These are phyloP conservation scores for Mycena latifolia DNA, from an alignment of 768 basidiomycete species.

Conservation along the genomic window DNA sequence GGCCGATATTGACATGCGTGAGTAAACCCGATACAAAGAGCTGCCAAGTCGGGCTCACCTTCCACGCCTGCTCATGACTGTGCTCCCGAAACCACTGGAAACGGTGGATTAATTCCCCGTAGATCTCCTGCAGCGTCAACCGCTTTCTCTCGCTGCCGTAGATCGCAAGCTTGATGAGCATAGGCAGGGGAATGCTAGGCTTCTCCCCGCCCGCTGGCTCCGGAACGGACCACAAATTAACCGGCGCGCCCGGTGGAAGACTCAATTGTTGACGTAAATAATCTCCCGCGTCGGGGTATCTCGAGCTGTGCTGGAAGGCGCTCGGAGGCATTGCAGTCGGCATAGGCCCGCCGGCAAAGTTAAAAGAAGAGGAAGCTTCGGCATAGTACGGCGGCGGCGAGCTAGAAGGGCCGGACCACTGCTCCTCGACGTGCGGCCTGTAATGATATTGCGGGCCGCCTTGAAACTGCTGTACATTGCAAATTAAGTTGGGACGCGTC, in stretches of 20 bases:
- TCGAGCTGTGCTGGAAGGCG: conserved; percentile 13
- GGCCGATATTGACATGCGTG: conserved; percentile 24
- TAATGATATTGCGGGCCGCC: too few relatives aligned
- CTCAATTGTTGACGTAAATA: conserved; percentile 58
- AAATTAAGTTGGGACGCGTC: too few relatives aligned
- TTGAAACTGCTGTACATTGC: too few relatives aligned
- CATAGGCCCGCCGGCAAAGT: background rate
- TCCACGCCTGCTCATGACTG: conserved; percentile 65
- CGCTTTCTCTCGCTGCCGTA: conserved; percentile 66
- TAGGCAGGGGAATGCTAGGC: conserved; percentile 48
- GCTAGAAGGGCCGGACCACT: too few relatives aligned
- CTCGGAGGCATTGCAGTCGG: background rate
- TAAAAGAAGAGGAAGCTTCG: too few relatives aligned
- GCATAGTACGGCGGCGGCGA: too few relatives aligned
- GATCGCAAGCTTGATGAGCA: conserved; percentile 71
- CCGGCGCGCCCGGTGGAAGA: conserved; percentile 42
- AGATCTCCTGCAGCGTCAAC: conserved; percentile 76
- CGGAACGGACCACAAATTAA: conserved; percentile 54
- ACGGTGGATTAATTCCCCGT: conserved; percentile 62
- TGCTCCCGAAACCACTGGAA: conserved; percentile 66
- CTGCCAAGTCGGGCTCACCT: conserved; percentile 54
- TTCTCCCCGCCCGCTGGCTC: conserved; percentile 54
- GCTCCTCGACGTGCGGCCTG: too few relatives aligned
- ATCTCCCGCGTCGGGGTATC: conserved; percentile 53
- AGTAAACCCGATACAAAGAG: conserved; percentile 15